These are phyloP conservation scores for Metschnikowia koreensis DNA, from an alignment of 805 yeast genomes.

Conservation along the genomic window DNA sequence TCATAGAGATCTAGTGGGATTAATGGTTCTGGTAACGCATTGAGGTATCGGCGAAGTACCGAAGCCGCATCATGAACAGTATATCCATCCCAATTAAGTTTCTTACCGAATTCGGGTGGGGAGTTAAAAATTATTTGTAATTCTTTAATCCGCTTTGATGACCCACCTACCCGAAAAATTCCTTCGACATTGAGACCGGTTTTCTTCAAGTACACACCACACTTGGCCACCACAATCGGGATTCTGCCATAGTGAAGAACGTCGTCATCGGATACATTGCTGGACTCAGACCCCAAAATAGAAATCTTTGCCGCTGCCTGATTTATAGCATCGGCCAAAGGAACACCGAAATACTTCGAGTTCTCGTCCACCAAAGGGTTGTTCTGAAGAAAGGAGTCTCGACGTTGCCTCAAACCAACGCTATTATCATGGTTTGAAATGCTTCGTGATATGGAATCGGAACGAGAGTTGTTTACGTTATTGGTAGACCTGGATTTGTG, in stretches of 20 bases:
- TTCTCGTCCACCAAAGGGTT: conserved; percentile 45
- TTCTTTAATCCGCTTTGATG: conserved; percentile 82
- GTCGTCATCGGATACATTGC: conserved; percentile 44
- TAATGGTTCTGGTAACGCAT: conserved; percentile 88
- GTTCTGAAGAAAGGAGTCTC: conserved; percentile 50
- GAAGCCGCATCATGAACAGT: conserved; percentile 97
- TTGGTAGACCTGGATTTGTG: conserved; percentile 52
- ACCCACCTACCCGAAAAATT: conserved; percentile 89
- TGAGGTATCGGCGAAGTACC: conserved; percentile 77
- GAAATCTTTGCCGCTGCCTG: conserved; percentile 78
- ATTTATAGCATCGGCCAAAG: conserved; percentile 64
- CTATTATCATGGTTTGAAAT: conserved; percentile 15
- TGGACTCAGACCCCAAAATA: conserved; percentile 48
- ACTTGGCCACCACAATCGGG: conserved; percentile 93
- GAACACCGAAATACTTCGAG: conserved; percentile 73
- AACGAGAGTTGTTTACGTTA: conserved; percentile 39
- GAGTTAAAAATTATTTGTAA: conserved; percentile 79
- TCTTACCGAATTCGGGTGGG: conserved; percentile 88
- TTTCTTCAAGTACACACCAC: conserved; percentile 81
- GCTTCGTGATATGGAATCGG: conserved; percentile 32
- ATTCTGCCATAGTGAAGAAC: conserved; percentile 80
- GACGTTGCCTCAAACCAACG: conserved; percentile 39
- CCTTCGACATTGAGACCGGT: conserved; percentile 83
- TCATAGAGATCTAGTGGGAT: conserved; percentile 78
- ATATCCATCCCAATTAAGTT: conserved; percentile 86